Evolutionary conservation across 805 yeast genomes (phyloP), one percentile per base, ranked within the genome.

Genomic region (Yarrowia phangngaensis): DNA sequence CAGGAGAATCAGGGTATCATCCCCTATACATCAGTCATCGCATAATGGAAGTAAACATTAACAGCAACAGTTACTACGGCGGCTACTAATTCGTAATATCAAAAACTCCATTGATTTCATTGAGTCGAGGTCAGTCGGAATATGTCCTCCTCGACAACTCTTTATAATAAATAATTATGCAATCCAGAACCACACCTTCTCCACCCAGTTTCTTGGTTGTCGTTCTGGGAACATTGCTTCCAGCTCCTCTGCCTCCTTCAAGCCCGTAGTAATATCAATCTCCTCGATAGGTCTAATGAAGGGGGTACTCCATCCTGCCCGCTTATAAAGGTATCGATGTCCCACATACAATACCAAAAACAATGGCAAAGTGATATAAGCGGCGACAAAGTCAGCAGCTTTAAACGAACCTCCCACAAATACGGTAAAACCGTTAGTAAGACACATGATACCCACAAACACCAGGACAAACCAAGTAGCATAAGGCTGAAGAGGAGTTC

Each of bases 371-470:
- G 87, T 81, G 52, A 82, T 70, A 64, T 82, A 82, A 8, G 88
- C 83, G 24, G 89, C 88, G 43, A 82, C 65, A 57, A 82, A 82
- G 61, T 79, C 80, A 6, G 75, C 63, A 1, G 63, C 72, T 11
- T 69, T 71, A 70, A 79, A 80, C 41, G 64, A 57, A 20, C 59
- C 61, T 14, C 70, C 70, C 52, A 82, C 73, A 64, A 82, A 82
- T 4, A 77, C 81, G 3, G 75, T 80, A 60, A 79, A 83, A 51
- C 89, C 89, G 57, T 83, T 82, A n/a, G 88, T 81, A 35, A 83
- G 45, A 22, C 80, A 67, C 46, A 83, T 58, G n/a, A 83, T 22
- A 4, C 70, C 52, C 50, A 80, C 71, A 53, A 79, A 62, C 29
- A 68, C 55, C 24, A 80, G 63, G 6, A 77, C 72, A 52, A 74